phyloP scores from a whole-genome alignment of 257 asterid genomes.

The Rubia yunnanensis region DNA sequence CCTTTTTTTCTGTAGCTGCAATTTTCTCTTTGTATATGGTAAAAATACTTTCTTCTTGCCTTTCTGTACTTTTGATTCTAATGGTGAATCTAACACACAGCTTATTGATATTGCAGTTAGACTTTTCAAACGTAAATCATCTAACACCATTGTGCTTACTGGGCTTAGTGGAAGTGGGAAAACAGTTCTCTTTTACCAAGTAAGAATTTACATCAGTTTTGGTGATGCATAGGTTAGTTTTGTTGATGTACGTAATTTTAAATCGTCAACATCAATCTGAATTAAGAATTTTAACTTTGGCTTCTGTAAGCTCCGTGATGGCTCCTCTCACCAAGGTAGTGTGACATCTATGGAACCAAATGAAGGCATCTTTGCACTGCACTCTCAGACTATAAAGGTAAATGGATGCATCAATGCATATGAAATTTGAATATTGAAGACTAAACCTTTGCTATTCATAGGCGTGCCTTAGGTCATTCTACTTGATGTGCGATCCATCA shows the following conservation, averaged over 20 bases:
- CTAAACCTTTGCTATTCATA: background rate
- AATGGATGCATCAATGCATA: constrained; percentile 1
- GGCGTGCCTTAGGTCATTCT: background rate
- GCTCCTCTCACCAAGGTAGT: constrained; percentile 75
- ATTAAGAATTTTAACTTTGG: constrained; percentile 11
- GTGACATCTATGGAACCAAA: constrained; percentile 93
- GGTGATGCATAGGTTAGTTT: background rate
- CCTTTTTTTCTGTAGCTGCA: background rate
- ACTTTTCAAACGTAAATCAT: constrained; percentile 37
- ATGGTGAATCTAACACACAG: background rate
- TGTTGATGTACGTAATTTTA: background rate
- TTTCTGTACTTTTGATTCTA: background rate
- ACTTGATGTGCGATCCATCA: background rate
- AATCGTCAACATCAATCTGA: background rate
- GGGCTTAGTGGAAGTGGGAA: constrained; percentile 82
- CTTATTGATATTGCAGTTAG: constrained; percentile 36
- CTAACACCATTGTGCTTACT: constrained; percentile 51
- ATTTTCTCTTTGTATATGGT: background rate
- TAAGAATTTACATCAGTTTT: constrained; percentile 14
- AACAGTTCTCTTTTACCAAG: constrained; percentile 68
- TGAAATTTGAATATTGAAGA: background rate
- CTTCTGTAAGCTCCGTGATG: constrained; percentile 67
- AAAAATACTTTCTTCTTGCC: background rate
- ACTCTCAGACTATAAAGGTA: constrained; percentile 64
- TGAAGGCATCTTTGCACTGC: constrained; percentile 54